A percentile compares a stretch with the other conserved stretches of the same genome.
These are phyloP conservation scores for Chlamydomonas schloesseri DNA, from an alignment of 139 green algal genomes.

Conservation along the genomic window DNA sequence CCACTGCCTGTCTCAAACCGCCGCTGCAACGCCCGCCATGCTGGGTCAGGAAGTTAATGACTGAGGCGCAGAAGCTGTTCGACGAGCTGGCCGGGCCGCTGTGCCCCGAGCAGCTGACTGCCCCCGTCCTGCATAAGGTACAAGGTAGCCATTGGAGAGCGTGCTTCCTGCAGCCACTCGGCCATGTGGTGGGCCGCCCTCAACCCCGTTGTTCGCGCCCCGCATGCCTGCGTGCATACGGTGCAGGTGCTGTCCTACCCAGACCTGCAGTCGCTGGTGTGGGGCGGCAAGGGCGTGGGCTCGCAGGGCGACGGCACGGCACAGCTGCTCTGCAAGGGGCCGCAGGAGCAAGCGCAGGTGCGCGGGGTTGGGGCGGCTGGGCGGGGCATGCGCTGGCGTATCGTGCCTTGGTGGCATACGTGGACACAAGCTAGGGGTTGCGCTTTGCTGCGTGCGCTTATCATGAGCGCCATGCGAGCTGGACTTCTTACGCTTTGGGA, in stretches of 20 bases:
- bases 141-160: not conserved
- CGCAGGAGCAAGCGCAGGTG: slow-evolving; percentile 56
- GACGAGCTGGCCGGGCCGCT: slow-evolving; percentile 63
- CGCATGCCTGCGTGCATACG: no score
- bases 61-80: slow-evolving; percentile 73
- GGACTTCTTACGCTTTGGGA: no score
- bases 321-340: slow-evolving; percentile 74
- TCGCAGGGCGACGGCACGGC: slow-evolving; percentile 82
- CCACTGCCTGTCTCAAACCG: no score
- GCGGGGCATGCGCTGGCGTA: no score
- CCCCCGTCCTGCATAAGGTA: slow-evolving; percentile 72
- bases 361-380: not conserved
- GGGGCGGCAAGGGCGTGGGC: slow-evolving; percentile 82
- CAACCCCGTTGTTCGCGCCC: no score
- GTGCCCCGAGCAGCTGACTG: slow-evolving; percentile 74
- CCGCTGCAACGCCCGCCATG: no score
- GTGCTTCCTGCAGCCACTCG: not conserved
- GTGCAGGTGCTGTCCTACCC: slow-evolving; percentile 60
- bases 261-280: slow-evolving; percentile 64
- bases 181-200: not conserved
- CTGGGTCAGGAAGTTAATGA: slow-evolving; percentile 67
- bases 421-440: not conserved
- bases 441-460: not conserved
- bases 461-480: no score
- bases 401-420: not conserved